Evolutionary conservation across 768 basidiomycete species (phyloP), one percentile per base, ranked within the genome.

Genomic region (Tricholoma flavovirens): DNA sequence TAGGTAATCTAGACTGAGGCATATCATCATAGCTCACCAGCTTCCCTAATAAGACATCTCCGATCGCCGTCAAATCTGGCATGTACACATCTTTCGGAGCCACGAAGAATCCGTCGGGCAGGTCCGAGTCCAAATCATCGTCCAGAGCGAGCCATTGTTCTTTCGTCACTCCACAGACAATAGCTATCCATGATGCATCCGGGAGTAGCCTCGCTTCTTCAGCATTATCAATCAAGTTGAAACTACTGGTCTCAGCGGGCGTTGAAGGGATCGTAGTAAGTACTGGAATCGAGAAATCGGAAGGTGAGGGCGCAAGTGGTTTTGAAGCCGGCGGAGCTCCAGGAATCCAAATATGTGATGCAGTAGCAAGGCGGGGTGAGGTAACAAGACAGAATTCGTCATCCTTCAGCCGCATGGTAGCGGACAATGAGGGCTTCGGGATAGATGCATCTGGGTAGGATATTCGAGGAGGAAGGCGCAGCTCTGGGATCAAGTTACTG

Each of bases 11-110:
- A 42, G 38, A 55, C 4, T 36, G 15, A 10, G 29, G 40, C 19
- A 32, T 43, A 32, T 24, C n/a, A 11, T 73, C 4, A 32, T 32
- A 43, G 40, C 82, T 56, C 56, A 88, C 86, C 64, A 92, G 70
- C 68, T 91, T 92, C 36, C 90, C 90, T 35, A 92, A 75, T 12
- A 91, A 73, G 17, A 88, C 87, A 63, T 92, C 88, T 4, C 79
- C 83, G 7, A 83, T 76, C 1, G 86, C 87, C 24, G 83, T 88
- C 59, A 92, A 67, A 67, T 92, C 87, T 15, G 90, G 90, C 84
- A 92, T 90, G 68, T 90, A 90, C 35, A 90, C 82, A 62, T 88
- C 83, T 66, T 75, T 77, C 32, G 88, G 88, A 2, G 88, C 88
- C 38, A 90, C 81, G 61, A 80, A 92, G 70, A 92, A 90, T 15